Conservation (phyloP, 257 asterid genomes). For the Petunia axillaris region DNA sequence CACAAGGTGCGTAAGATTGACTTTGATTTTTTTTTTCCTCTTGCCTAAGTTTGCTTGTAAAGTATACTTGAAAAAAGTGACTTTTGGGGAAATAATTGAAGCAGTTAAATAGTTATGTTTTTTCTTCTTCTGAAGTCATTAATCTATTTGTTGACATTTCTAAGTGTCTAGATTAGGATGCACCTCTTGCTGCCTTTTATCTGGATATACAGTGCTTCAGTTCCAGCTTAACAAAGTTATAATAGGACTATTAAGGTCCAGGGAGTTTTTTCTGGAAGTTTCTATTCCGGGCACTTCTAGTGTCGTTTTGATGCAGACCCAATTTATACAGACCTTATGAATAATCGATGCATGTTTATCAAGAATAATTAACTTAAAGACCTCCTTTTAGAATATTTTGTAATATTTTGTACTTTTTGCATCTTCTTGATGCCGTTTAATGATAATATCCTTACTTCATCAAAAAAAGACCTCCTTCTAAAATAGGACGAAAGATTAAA, state of each 20-base stretch:
- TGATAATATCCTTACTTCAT: too few species aligned
- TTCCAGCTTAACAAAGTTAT: background rate
- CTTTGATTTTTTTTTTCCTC: background rate
- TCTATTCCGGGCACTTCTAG: background rate
- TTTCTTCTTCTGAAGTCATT: background rate
- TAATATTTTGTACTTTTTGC: too few species aligned
- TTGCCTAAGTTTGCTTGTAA: background rate
- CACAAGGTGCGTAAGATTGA: slow-evolving; percentile 10
- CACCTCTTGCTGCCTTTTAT: background rate
- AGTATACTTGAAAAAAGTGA: background rate
- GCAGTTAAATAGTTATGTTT: background rate
- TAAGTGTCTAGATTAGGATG: background rate
- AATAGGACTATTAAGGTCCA: background rate
- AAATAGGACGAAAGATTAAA: too few species aligned
- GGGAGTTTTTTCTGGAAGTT: background rate
- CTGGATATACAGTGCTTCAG: background rate
- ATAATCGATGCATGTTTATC: too few species aligned
- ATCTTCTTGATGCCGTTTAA: too few species aligned
- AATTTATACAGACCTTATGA: too few species aligned
- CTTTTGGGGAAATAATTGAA: background rate
- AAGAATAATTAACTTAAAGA: too few species aligned
- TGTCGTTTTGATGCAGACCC: too few species aligned
- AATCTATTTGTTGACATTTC: background rate
- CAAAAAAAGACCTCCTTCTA: too few species aligned
- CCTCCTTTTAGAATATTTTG: too few species aligned